phyloP scores from a whole-genome alignment of 441 rosid genomes.

The Erodium texanum region DNA sequence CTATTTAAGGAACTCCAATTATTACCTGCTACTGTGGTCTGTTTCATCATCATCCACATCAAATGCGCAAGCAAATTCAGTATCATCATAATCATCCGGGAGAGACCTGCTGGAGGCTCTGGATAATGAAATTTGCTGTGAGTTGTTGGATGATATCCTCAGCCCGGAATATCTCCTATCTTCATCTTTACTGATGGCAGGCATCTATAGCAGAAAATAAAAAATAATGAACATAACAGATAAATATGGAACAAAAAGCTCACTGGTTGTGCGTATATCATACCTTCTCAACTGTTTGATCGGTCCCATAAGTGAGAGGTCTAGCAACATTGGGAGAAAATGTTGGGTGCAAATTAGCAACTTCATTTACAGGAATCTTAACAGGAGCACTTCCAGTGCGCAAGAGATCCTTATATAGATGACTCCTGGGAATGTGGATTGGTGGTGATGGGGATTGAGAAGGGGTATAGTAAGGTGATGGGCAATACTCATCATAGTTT shows the following conservation, averaged over 20 bases:
- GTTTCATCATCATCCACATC: slow-evolving; percentile 63
- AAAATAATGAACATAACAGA: neutral
- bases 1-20: slow-evolving; percentile 2
- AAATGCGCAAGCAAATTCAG: slow-evolving; percentile 69
- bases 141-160: slow-evolving; percentile 41
- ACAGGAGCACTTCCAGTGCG: slow-evolving; percentile 83
- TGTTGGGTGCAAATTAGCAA: slow-evolving; percentile 45
- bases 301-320: slow-evolving; percentile 32
- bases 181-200: slow-evolving; percentile 50
- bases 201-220: slow-evolving; percentile 29
- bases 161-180: slow-evolving; percentile 35
- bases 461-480: slow-evolving; percentile 60
- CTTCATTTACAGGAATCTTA: slow-evolving; percentile 40
- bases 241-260: slow-evolving; percentile 10
- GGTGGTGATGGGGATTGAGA: slow-evolving; percentile 73
- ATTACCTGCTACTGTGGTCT: slow-evolving; percentile 62
- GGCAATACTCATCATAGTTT: slow-evolving; percentile 48
- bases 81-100: slow-evolving; percentile 62
- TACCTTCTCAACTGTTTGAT: slow-evolving; percentile 59
- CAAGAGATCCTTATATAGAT: slow-evolving; percentile 30
- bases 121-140: slow-evolving; percentile 51
- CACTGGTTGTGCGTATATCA: slow-evolving; percentile 10
- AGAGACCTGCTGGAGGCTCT: slow-evolving; percentile 68
- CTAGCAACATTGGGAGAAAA: slow-evolving; percentile 33
- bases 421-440: slow-evolving; percentile 38